Evolutionary conservation across 1,139 yeast species (phyloP), one percentile per base, ranked within the genome.

Genomic region (Saccharomyces uvarum): DNA sequence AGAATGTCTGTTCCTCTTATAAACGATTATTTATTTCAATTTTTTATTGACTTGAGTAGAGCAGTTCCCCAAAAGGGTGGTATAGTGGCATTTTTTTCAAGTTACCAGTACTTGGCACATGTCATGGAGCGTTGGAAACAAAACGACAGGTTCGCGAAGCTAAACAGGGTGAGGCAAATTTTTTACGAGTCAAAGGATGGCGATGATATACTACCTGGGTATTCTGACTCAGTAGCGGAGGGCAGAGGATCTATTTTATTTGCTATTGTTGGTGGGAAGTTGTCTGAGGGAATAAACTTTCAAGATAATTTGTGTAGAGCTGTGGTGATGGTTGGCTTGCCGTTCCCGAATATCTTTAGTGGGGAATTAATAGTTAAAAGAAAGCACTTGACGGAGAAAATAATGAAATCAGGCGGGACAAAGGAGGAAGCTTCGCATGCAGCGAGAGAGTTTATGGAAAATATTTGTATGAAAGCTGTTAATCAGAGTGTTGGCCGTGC

Each of bases 401-500:
- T 70, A 1, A 33, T 65, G 24, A 54, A 55, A 11, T 60, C 59
- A 4, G 69, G 70, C 2, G 68, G 69, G 6, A 60, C 66, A 13
- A 54, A 53, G 28, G 50, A 56, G 47, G 66, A 65, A 28, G 70
- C 72, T 3, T 55, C 51, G 24, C 61, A 58, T 26, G 74, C 71
- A 1, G 63, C 73, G 33, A 59, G 68, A 63, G 54, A 66, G 61
- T 89, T 82, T 64, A 86, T 88, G 63, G 97, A 90, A 62, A 89
- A 88, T 65, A 75, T 89, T 8, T 90, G 97, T 67, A 87, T 93
- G 95, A 80, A 93, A 56, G 87, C 97, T 0, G 89, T 91, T 1
- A 91, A 91, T 67, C 99, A 91, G 70, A 84, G 96, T 70, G 85
- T 93, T 19, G 99, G 98, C 0, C 78, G 99, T 63, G 89, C 97